Conservation (phyloP, 1,284 basidiomycete genomes). For the Fomitopsis schrenkii region DNA sequence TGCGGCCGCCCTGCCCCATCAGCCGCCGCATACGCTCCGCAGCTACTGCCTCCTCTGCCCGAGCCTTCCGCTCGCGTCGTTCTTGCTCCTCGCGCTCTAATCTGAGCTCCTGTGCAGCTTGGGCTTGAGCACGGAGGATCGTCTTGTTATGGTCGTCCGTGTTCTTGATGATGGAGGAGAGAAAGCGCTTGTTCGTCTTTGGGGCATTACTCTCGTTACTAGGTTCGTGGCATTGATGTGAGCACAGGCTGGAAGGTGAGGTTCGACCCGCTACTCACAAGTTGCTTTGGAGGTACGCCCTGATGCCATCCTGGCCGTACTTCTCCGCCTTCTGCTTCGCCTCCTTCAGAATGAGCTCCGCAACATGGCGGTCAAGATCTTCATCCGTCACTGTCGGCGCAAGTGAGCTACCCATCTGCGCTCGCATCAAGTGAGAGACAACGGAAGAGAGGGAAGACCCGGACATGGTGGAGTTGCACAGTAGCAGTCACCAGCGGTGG, state of each 20-base stretch:
- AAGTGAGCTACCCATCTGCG: conserved; percentile 72
- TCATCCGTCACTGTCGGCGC: conserved; percentile 66
- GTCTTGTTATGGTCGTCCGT: conserved; percentile 92
- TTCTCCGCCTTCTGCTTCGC: conserved; percentile 83
- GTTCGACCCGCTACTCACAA: conserved; percentile 25
- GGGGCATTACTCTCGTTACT: conserved; percentile 54
- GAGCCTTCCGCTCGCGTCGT: conserved; percentile 49
- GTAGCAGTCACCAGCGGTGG: not conserved
- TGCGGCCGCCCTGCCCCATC: conserved; percentile 28
- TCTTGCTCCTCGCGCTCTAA: conserved; percentile 60
- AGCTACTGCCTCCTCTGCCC: conserved; percentile 67
- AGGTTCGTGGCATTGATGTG: conserved; percentile 3
- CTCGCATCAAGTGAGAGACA: conserved; percentile 80
- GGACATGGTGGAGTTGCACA: conserved; percentile 7
- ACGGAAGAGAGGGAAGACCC: conserved; percentile 70
- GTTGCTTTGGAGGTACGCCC: conserved; percentile 54
- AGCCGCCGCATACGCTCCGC: conserved; percentile 53
- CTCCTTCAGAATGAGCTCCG: conserved; percentile 83
- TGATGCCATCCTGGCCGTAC: conserved; percentile 63
- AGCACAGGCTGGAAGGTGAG: not conserved
- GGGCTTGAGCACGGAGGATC: conserved; percentile 72
- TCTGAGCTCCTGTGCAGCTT: conserved; percentile 70
- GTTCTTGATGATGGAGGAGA: conserved; percentile 82
- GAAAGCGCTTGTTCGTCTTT: conserved; percentile 87
- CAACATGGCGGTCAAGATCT: conserved; percentile 86